Conservation (phyloP, 352 stramenopile species). For the Aphanomyces cochlioides region DNA sequence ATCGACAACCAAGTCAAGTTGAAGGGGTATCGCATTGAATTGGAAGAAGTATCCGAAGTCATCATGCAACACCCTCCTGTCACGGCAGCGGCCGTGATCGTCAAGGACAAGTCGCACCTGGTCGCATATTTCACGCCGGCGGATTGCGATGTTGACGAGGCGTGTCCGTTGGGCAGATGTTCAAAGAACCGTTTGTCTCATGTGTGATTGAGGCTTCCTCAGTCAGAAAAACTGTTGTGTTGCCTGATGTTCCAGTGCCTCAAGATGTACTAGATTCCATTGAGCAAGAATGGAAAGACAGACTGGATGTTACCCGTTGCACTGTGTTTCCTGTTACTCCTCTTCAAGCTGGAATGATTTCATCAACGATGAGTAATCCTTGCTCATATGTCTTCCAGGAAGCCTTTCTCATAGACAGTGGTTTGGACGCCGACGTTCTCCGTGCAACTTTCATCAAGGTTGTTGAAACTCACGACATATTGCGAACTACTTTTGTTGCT, state of each 20-base stretch:
- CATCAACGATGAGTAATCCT: no score
- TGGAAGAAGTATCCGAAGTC: conserved; percentile 68
- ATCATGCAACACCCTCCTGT: conserved; percentile 45
- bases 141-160: no score
- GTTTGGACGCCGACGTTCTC: background rate
- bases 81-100: conserved; percentile 47
- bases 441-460: background rate
- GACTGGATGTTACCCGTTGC: no score
- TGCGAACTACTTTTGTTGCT: background rate
- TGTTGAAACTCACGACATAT: background rate
- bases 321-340: no score
- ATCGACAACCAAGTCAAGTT: conserved; percentile 83
- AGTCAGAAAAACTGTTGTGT: background rate
- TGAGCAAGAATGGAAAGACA: no score
- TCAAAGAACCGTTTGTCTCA: background rate
- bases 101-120: conserved; percentile 65
- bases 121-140: conserved; percentile 85
- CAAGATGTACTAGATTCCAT: background rate
- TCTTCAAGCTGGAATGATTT: no score
- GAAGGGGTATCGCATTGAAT: conserved; percentile 75
- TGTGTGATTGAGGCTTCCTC: background rate
- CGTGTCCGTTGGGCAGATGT: background rate
- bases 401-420: background rate
- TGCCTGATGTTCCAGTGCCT: background rate
- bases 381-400: no score